Evolutionary conservation across 2,329 filamentous ascomycete genomes (phyloP), one percentile per base, ranked within the genome.

Genomic region (Xylariaceae sp.): DNA sequence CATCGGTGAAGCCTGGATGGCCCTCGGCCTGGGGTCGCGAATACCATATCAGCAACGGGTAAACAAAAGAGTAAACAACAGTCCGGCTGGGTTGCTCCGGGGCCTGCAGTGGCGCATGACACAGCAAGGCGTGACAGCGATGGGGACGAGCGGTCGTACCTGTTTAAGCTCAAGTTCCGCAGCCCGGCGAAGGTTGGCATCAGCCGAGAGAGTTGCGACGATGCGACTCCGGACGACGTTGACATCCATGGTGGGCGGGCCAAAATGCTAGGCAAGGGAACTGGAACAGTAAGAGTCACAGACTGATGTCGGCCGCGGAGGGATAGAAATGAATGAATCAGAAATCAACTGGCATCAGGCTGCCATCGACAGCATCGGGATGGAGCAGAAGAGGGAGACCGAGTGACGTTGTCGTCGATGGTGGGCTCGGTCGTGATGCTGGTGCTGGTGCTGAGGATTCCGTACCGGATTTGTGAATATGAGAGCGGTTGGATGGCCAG

Each of bases 1-100:
- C 90, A 75, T 94, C 90, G 73, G 90, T 88, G 76, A 99, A 97
- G 66, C 92, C 92, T 62, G 89, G 82, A 75, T 92, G 88, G 69
- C 90, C 87, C 79, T 97, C 93, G 73, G 94, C 91, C 92, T 97
- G 73, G 51, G 53, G 60, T 59, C 45, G 53, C 37, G 48, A 47
- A 62, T 54, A 52, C 30, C 35, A 10, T 52, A 39, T 62, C 30
- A 64, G 64, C 65, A 60, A 68, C 60, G 13, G 62, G 64, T 66
- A 60, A 68, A 63, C 58, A 66, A 15, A 64, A 61, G 54, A 62
- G 23, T 30, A 30, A 10, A 48, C 44, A 54, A 59, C 51, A 53
- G 44, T 18, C 15, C 18, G 10, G 15, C 18, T 30, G 45, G 47
- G 53, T 23, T 44, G 17, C 53, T 54, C 51, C 56, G 50, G 59